Base-by-base conservation (phyloP, 176 grass and related monocot species). In the Hyparrhenia diplandra region DNA sequence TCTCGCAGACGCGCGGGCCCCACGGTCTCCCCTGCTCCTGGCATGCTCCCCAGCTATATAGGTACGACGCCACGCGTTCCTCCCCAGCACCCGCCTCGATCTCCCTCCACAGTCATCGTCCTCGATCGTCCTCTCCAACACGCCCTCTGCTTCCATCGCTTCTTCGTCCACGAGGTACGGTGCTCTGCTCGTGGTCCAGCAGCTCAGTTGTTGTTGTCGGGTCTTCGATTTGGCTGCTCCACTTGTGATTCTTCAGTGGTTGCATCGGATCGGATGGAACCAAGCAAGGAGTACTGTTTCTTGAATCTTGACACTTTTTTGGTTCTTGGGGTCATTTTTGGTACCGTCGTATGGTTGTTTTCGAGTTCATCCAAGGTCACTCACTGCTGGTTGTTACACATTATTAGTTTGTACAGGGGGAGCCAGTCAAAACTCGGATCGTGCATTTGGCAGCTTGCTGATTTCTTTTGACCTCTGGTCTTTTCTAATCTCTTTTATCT, bases 11-110 rank as follows among this genome's bases (percentile, higher is more conserved):
- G 58, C 18, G 29, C 59, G 73, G 79, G 67, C 36, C 68, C 83
- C 79, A 89, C 83, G 73, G 83, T 82, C 73, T 82, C 88, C 84
- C 41, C 74, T 61, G 13, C 37, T 66, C 13, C 46, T 69, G 74
- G 46, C 88, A 86, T 86, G 84, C 74, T 69, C 74, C 74, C 73
- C n/a, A 21, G 59, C 79, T 90, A 79, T 83, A 78, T 90, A 82
- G 73, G 23, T 2, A 32, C 20, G 27, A 23, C 17, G 32, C 47
- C 73, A 66, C 46, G 58, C 59, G 45, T 13, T 74, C 59, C 45
- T 66, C 51, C 43, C 29, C 46, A 17, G 32, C 73, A 64, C 24
- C 80, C 66, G 5, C 49, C 21, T 13, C 31, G n/a, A n/a, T n/a
- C n/a, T n/a, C n/a, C n/a, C n/a, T n/a, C n/a, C n/a, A n/a, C n/a